Evolutionary conservation across 495 filamentous ascomycete genomes (phyloP).

Genomic region (Usnea hakonensis): DNA sequence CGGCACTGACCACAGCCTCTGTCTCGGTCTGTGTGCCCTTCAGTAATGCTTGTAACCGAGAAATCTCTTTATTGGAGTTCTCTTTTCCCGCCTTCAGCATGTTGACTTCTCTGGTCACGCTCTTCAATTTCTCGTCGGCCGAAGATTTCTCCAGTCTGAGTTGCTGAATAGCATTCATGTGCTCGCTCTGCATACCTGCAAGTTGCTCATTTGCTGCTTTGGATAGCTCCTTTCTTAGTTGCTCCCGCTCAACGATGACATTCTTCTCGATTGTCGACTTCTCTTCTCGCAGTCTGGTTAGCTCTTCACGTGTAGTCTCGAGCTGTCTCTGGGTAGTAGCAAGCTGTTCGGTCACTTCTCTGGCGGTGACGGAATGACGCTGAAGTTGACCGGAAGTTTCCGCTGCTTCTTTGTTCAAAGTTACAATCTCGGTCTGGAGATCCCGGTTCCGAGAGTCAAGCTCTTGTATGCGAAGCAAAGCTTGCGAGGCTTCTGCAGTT

Average conservation of each 20-base stretch:
- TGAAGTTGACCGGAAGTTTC: slow-evolving; percentile 3
- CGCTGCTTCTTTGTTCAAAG: slow-evolving; percentile 4
- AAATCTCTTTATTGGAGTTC: not conserved
- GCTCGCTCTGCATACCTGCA: slow-evolving; percentile 1
- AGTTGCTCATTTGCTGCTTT: slow-evolving; percentile 5
- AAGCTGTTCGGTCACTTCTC: not conserved
- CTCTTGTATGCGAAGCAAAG: slow-evolving; percentile 19
- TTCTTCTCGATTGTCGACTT: slow-evolving; percentile 5
- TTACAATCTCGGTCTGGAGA: slow-evolving; percentile 1
- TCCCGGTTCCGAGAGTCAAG: slow-evolving; percentile 14
- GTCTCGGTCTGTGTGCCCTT: not conserved
- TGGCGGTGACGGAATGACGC: not conserved
- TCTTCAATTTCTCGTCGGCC: slow-evolving; percentile 2
- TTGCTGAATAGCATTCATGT: slow-evolving; percentile 7
- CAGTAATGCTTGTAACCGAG: not conserved
- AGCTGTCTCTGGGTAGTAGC: slow-evolving; percentile 2
- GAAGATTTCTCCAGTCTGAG: not conserved
- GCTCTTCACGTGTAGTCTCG: not conserved
- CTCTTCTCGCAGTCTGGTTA: not conserved
- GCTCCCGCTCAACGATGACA: not conserved
- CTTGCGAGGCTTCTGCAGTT: not conserved
- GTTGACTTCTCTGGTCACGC: not conserved
- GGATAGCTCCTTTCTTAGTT: not conserved
- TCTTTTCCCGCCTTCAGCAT: slow-evolving; percentile 8
- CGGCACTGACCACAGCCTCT: not conserved